Percentiles rank a stretch among this genome's conserved stretches.
Evolutionary conservation across 805 yeast species (phyloP).

Genomic region (Lachancea nothofagi): DNA sequence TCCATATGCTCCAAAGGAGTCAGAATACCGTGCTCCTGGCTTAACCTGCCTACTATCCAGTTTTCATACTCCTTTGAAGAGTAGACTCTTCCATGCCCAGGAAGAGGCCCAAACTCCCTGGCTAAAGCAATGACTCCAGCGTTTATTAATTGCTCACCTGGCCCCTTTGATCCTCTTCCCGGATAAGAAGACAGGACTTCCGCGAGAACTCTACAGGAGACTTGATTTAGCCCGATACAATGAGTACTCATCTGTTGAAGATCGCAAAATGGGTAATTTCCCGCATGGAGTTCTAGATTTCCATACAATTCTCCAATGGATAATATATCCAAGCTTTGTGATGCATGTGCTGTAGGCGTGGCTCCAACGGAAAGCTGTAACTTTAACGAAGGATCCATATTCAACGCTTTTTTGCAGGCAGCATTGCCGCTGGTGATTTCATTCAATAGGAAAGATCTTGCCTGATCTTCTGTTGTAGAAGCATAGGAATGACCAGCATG

Average conservation of each 20-base stretch:
- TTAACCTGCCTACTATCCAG: slow-evolving; percentile 63
- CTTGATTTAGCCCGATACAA: slow-evolving; percentile 40
- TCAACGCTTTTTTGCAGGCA: slow-evolving; percentile 41
- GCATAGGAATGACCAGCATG: slow-evolving; percentile 77
- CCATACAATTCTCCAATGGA: slow-evolving; percentile 33
- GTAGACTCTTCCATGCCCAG: slow-evolving; percentile 50
- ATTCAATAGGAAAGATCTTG: slow-evolving; percentile 43
- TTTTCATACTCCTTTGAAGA: slow-evolving; percentile 30
- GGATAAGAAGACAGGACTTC: slow-evolving; percentile 58
- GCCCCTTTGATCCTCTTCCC: slow-evolving; percentile 37
- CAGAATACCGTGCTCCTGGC: slow-evolving; percentile 78
- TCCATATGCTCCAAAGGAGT: slow-evolving; percentile 37
- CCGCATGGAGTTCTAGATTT: slow-evolving; percentile 69
- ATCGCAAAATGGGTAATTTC: slow-evolving; percentile 69
- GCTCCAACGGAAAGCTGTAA: slow-evolving; percentile 70
- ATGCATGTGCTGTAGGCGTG: slow-evolving; percentile 65
- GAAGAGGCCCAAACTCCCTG: slow-evolving; percentile 52
- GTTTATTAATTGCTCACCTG: slow-evolving; percentile 51
- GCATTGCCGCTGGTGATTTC: slow-evolving; percentile 53
- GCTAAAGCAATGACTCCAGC: slow-evolving; percentile 70
- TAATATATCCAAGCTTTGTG: slow-evolving; percentile 9
- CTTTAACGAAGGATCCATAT: slow-evolving; percentile 23
- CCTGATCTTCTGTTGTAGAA: slow-evolving; percentile 40
- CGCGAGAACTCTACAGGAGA: slow-evolving; percentile 51
- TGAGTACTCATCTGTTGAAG: slow-evolving; percentile 72